Conservation (phyloP, 1,284 basidiomycete genomes). For the Trametes versicolor region DNA sequence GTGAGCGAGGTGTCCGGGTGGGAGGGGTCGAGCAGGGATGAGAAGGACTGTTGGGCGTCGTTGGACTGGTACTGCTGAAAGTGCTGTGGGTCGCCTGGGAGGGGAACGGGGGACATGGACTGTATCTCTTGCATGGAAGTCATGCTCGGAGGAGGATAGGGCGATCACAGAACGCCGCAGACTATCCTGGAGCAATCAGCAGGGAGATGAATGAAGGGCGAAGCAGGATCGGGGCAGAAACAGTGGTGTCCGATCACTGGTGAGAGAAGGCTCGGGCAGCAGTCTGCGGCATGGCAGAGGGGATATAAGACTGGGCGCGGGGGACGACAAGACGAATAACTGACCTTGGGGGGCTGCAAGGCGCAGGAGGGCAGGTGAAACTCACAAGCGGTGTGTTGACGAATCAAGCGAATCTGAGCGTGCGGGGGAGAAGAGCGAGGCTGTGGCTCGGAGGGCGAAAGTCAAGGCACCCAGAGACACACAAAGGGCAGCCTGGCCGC, state of each 20-base stretch:
- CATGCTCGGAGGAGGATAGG: slow-evolving; percentile 32
- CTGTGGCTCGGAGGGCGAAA: slow-evolving; percentile 2
- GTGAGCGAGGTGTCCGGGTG: slow-evolving; percentile 42
- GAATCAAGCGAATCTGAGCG: slow-evolving; percentile 22
- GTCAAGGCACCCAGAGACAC: slow-evolving; percentile 8
- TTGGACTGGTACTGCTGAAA: slow-evolving; percentile 40
- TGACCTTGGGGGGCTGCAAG: slow-evolving; percentile 20
- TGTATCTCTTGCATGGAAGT: slow-evolving; percentile 42
- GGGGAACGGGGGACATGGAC: slow-evolving; percentile 32
- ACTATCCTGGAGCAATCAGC: slow-evolving; percentile 20
- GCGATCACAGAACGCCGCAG: slow-evolving; percentile 32
- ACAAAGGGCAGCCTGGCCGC: slow-evolving; percentile 17
- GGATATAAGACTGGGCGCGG: slow-evolving; percentile 26
- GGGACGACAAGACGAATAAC: slow-evolving; percentile 16
- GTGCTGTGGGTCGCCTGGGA: slow-evolving; percentile 38
- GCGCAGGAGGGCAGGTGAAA: slow-evolving; percentile 7
- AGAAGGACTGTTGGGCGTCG: slow-evolving; percentile 38
- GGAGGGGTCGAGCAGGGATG: slow-evolving; percentile 39
- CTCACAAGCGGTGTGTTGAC: slow-evolving; percentile 13
- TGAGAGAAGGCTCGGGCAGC: slow-evolving; percentile 18
- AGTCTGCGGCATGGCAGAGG: slow-evolving; percentile 12
- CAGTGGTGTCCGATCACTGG: slow-evolving; percentile 22
- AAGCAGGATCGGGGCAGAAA: slow-evolving; percentile 19
- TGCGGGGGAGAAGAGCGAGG: slow-evolving; percentile 6
- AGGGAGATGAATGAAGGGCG: slow-evolving; percentile 25